A percentile compares a stretch with the other conserved stretches of the same genome.
phyloP scores from a whole-genome alignment of 2,329 filamentous ascomycete species.

The Ustulina deusta region DNA sequence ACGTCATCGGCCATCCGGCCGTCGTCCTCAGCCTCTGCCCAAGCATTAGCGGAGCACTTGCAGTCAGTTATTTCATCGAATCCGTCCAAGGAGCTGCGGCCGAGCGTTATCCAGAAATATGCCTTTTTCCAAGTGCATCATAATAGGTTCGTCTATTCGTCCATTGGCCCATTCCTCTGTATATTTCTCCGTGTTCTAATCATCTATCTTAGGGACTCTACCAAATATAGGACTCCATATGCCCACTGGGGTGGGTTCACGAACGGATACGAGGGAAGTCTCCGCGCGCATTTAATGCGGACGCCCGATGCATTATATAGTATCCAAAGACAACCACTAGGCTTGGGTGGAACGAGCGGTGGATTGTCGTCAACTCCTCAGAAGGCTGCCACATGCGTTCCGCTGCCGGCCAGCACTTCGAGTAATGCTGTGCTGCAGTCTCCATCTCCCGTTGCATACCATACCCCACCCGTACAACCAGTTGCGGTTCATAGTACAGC shows the following conservation, averaged over 20 bases:
- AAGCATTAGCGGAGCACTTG: constrained; percentile 46
- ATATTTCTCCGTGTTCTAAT: constrained; percentile 44
- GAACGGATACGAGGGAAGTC: constrained; percentile 69
- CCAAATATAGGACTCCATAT: constrained; percentile 71
- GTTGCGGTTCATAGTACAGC: constrained; percentile 15
- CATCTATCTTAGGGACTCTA: constrained; percentile 58
- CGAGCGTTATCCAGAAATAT: constrained; percentile 64
- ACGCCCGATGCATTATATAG: constrained; percentile 55
- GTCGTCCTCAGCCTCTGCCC: constrained; percentile 51
- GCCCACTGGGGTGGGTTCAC: constrained; percentile 68
- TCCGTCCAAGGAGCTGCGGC: constrained; percentile 43
- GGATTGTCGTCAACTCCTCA: constrained; percentile 34
- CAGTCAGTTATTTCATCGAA: constrained; percentile 43
- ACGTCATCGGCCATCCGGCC: constrained; percentile 54
- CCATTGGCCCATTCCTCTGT: background rate
- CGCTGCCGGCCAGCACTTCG: background rate
- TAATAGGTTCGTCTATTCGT: constrained; percentile 62
- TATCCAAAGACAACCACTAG: constrained; percentile 43
- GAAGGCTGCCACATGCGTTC: constrained; percentile 36
- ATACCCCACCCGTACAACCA: constrained; percentile 12
- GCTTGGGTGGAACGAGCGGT: constrained; percentile 35
- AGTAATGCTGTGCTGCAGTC: constrained; percentile 9
- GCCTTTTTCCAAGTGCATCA: constrained; percentile 70
- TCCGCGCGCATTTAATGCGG: constrained; percentile 60
- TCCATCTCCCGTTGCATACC: constrained; percentile 12